Percentiles rank a stretch among this genome's conserved stretches.
These are phyloP conservation scores for Phytophthora sojae DNA, from an alignment of 352 stramenopile genomes.

Conservation along the genomic window DNA sequence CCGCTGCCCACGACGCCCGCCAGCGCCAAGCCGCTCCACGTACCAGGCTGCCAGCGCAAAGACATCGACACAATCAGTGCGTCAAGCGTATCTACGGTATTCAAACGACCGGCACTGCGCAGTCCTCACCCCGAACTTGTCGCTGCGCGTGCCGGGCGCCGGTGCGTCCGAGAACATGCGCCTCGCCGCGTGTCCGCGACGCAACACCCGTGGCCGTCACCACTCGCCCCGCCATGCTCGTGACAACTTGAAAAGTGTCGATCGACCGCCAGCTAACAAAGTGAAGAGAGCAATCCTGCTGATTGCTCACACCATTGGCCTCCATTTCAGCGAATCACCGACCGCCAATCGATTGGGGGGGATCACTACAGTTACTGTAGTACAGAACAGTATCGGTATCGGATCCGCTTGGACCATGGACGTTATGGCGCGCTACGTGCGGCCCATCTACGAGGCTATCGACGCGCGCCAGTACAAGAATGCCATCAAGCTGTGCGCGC, in stretches of 20 bases:
- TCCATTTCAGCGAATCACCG: no score
- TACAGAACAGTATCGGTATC: no score
- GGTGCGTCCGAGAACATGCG: constrained; percentile 53
- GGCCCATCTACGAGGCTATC: constrained; percentile 89
- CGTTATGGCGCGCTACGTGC: constrained; percentile 79
- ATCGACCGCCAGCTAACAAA: no score
- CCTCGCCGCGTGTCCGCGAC: constrained; percentile 6
- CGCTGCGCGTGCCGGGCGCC: constrained; percentile 35
- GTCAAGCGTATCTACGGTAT: background rate
- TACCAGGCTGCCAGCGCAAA: constrained; percentile 61
- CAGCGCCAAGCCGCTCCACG: constrained; percentile 83
- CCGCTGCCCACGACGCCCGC: constrained; percentile 75
- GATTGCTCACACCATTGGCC: no score
- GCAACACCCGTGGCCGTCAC: constrained; percentile 32
- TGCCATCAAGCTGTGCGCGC: constrained; percentile 81
- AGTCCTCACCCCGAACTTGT: constrained; percentile 73
- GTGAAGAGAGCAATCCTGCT: no score
- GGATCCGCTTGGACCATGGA: constrained; percentile 19
- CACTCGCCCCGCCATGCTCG: constrained; percentile 40
- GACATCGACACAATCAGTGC: no score
- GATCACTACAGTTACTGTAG: background rate
- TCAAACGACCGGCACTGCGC: no score
- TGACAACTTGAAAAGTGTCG: no score
- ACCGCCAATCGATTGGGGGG: no score
- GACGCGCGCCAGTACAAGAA: constrained; percentile 83